Percentiles rank a stretch among this genome's conserved stretches.
Conservation (phyloP, 768 basidiomycete genomes). For the Symmetrospora coprosmae region DNA sequence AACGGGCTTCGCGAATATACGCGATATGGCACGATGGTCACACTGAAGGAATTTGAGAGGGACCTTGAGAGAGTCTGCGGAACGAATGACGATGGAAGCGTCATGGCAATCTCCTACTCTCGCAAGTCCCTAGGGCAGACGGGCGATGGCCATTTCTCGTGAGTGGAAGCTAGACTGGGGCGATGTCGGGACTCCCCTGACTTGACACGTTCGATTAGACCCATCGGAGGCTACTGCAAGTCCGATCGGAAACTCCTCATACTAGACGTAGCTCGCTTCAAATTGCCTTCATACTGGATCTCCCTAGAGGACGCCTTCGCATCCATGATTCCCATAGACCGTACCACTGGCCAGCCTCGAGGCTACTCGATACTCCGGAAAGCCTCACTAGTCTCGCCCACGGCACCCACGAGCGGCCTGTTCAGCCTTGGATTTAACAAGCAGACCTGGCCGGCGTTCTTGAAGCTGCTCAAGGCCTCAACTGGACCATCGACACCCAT, state of each 20-base stretch:
- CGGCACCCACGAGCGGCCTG: not conserved
- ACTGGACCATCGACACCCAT: no score
- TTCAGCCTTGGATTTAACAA: not conserved
- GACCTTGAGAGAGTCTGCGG: not conserved
- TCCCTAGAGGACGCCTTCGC: conserved; percentile 18
- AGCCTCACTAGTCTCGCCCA: not conserved
- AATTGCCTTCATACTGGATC: conserved; percentile 28
- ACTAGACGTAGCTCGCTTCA: conserved; percentile 29
- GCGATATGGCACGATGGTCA: not conserved
- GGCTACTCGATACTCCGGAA: conserved; percentile 9
- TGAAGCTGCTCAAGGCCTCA: not conserved
- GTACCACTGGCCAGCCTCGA: conserved; percentile 28
- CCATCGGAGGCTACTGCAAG: not conserved
- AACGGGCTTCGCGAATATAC: conserved; percentile 23
- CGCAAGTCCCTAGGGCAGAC: conserved; percentile 28
- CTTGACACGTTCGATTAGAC: not conserved
- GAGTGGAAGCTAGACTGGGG: conserved; percentile 22
- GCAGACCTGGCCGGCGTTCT: not conserved
- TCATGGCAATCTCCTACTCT: conserved; percentile 28
- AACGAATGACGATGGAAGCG: not conserved
- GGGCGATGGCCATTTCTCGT: conserved; percentile 30
- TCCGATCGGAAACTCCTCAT: conserved; percentile 13
- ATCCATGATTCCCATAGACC: conserved; percentile 27
- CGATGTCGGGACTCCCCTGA: conserved; percentile 21
- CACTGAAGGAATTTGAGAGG: not conserved